Base-by-base conservation (phyloP, 257 asterid genomes). In the Primulina eburnea region DNA sequence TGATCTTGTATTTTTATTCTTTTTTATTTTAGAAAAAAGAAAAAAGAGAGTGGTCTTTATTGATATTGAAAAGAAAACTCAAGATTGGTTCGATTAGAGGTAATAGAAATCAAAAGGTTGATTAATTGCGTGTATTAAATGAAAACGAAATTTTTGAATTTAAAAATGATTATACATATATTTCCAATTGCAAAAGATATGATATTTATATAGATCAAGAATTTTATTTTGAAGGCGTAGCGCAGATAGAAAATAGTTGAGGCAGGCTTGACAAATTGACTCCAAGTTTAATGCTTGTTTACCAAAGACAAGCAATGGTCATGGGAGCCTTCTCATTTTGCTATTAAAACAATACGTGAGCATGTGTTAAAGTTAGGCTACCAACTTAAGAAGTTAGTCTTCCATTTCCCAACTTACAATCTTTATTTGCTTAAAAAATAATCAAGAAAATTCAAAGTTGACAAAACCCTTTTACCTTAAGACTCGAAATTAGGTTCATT, bases 321-420 rank as follows among this genome's bases (percentile, higher is more conserved):
- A 77, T 76, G 85, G 82, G 67, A 20, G 60, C 43, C 52, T 70
- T 68, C 32, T 24, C 14, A 1, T 53, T 26, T 71, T 71, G 43
- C 61, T 32, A 8, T 11, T 32, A 18, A 62, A 63, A 50, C 8
- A 58, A 60, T 26, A 50, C 64, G 62, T 72, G 52, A 63, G 62
- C 75, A 64, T 43, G 40, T 58, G 83, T 83, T 77, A 71, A 80
- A 85, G 82, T 74, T 90, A 90, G 97, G 96, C 92, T 75, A 88
- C 95, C 97, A 75, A 90, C 87, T 77, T 74, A 78, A 69, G 82
- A 80, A 70, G 69, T 81, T 81, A 74, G 61, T 76, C 81, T 75
- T 79, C 89, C 86, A 85, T 77, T 82, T 76, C 80, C 83, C 70
- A 82, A 67, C 76, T 73, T 74, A 82, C 77, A 64, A 56, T 52